Evolutionary conservation across 129 eudicot genomes (phyloP).

Genomic region (Calendula officinalis): DNA sequence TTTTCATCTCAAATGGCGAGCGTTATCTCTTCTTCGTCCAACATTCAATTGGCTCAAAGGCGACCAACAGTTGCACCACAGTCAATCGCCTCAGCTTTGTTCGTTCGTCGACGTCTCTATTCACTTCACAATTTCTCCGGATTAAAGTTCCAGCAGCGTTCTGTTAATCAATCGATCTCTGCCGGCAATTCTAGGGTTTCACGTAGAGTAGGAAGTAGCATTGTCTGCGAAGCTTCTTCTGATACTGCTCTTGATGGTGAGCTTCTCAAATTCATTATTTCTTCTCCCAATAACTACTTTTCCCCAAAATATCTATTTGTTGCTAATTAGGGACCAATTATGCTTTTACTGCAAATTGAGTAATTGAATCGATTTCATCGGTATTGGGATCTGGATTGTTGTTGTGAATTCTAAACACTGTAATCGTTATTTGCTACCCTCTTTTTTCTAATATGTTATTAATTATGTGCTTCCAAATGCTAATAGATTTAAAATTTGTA

Average conservation of each 20-base stretch:
- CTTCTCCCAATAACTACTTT: not conserved
- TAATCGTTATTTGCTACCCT: too few relatives aligned
- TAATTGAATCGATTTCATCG: too few relatives aligned
- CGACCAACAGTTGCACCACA: not conserved
- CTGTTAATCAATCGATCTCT: not conserved
- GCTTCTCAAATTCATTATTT: not conserved
- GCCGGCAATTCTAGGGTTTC: constrained; percentile 1
- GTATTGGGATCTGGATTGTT: too few relatives aligned
- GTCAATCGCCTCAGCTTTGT: not conserved
- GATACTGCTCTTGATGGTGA: constrained; percentile 18
- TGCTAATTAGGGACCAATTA: not conserved
- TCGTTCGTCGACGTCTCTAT: not conserved
- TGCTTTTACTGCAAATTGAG: not conserved
- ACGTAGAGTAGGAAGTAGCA: constrained; percentile 3
- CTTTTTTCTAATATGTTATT: too few relatives aligned
- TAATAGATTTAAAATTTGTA: too few relatives aligned
- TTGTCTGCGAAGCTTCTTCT: constrained; percentile 19
- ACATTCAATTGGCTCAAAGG: constrained; percentile 3
- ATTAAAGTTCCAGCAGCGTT: constrained; percentile 6
- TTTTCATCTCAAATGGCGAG: constrained; percentile 11
- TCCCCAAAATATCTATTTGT: not conserved
- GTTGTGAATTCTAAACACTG: too few relatives aligned
- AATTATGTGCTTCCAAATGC: too few relatives aligned
- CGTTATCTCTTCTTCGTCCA: constrained; percentile 17
- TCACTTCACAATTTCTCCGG: constrained; percentile 12